phyloP scores from a whole-genome alignment of 805 yeast species.

The Limtongia smithiae region DNA sequence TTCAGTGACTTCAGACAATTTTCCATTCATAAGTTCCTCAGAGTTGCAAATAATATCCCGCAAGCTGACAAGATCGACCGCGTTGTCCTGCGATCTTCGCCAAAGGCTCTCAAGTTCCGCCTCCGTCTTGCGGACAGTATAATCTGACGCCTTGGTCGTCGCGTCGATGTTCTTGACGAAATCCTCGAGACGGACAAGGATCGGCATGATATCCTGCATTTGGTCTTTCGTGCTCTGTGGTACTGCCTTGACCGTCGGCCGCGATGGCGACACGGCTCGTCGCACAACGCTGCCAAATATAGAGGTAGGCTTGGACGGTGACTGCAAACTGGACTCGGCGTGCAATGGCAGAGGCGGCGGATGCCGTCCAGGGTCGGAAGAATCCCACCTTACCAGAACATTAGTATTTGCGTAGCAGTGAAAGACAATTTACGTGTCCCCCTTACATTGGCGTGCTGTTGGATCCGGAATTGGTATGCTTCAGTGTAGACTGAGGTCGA shows the following conservation, averaged over 20 bases:
- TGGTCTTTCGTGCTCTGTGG: not conserved
- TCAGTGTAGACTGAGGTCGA: not conserved
- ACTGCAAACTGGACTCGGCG: conserved; percentile 40
- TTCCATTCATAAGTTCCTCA: conserved; percentile 30
- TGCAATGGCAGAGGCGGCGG: conserved; percentile 45
- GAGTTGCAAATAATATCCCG: conserved; percentile 28
- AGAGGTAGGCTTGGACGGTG: conserved; percentile 1
- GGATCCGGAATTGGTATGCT: not conserved
- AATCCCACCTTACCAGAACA: conserved; percentile 39
- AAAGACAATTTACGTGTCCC: too few species aligned
- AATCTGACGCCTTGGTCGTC: conserved; percentile 35
- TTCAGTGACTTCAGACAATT: conserved; percentile 26
- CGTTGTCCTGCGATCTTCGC: conserved; percentile 39
- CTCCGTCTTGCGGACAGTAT: conserved; percentile 36
- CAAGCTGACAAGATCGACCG: conserved; percentile 34
- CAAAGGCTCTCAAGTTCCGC: conserved; percentile 38
- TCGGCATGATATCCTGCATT: conserved; percentile 27
- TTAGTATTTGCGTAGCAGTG: not conserved
- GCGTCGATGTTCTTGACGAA: conserved; percentile 35
- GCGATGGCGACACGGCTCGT: conserved; percentile 5
- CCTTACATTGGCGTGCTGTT: too few species aligned
- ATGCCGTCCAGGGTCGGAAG: conserved; percentile 41
- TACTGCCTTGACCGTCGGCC: conserved; percentile 2
- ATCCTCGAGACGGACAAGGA: conserved; percentile 32
- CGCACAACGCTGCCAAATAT: conserved; percentile 1